A percentile compares a stretch with the other conserved stretches of the same genome.
Evolutionary conservation across 257 asterid genomes (phyloP).

Genomic region (Scutellaria galericulata): DNA sequence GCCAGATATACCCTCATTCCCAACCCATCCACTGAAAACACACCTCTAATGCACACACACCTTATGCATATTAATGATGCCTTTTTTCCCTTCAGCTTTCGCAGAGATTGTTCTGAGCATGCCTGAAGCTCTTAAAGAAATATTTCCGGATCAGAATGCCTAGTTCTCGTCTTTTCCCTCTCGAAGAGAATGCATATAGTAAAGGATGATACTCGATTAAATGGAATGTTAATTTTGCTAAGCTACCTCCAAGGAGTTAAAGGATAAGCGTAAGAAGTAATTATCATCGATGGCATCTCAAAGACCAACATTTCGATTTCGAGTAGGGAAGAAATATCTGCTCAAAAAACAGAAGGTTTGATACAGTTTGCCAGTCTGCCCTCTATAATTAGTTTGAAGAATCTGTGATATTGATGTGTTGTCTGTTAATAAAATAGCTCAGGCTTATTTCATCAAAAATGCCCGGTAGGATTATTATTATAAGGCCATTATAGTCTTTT

Average conservation of each 20-base stretch:
- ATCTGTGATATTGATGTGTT: background rate
- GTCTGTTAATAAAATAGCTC: background rate
- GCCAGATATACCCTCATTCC: background rate
- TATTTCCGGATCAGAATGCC: conserved; percentile 44
- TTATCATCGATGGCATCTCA: conserved; percentile 6
- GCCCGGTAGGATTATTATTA: background rate
- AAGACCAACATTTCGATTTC: background rate
- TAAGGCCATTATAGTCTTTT: conserved; percentile 23
- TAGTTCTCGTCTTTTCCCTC: conserved; percentile 34
- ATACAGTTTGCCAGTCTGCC: background rate
- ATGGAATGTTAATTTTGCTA: background rate
- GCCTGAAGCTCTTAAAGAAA: conserved; percentile 69
- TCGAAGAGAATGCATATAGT: conserved; percentile 18
- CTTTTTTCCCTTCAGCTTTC: conserved; percentile 60
- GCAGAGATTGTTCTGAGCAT: conserved; percentile 89
- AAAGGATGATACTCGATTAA: conserved; percentile 23
- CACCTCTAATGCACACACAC: background rate
- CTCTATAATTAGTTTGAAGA: background rate
- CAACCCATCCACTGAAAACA: background rate
- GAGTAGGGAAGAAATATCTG: background rate
- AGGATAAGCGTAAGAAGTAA: too few species aligned
- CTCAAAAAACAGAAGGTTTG: background rate
- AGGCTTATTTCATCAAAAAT: background rate
- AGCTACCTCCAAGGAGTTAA: too few species aligned
- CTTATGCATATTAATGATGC: background rate